Conservation (phyloP, 2,329 filamentous ascomycete species). For the Ustilaginoidea virens region DNA sequence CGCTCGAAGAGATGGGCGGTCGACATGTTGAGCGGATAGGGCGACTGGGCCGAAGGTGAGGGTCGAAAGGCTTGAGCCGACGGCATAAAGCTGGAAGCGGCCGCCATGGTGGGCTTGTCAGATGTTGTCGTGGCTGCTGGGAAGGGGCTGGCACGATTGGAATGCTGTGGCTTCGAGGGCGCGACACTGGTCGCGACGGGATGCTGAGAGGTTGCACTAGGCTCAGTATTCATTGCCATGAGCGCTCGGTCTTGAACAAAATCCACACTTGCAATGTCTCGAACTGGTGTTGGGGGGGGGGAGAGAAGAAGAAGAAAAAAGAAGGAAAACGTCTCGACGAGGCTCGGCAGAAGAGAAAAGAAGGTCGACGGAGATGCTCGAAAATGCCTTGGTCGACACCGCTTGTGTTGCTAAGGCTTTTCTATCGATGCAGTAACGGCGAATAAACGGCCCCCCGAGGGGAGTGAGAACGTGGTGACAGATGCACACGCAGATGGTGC, state of each 20-base stretch:
- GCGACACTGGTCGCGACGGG: slow-evolving; percentile 12
- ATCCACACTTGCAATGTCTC: too few species aligned
- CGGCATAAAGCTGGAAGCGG: slow-evolving; percentile 23
- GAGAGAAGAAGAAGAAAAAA: too few species aligned
- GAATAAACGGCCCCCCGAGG: too few species aligned
- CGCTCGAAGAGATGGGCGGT: slow-evolving; percentile 19
- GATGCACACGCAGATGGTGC: too few species aligned
- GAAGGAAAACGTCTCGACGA: too few species aligned
- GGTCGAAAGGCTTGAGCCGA: slow-evolving; percentile 23
- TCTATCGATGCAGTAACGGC: too few species aligned
- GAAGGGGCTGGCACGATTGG: slow-evolving; percentile 18
- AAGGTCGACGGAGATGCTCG: too few species aligned
- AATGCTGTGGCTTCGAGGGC: slow-evolving; percentile 10
- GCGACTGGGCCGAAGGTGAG: slow-evolving; percentile 15
- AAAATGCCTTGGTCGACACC: too few species aligned
- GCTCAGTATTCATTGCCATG: slow-evolving; percentile 15
- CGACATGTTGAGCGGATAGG: slow-evolving; percentile 18
- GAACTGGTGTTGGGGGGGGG: too few species aligned
- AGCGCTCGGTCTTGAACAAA: slow-evolving; percentile 1
- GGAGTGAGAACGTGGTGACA: too few species aligned
- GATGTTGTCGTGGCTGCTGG: slow-evolving; percentile 14
- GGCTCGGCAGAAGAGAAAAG: too few species aligned
- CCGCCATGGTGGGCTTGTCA: slow-evolving; percentile 23
- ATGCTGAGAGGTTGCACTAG: slow-evolving; percentile 8
- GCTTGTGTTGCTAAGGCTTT: too few species aligned